A percentile compares a stretch with the other conserved stretches of the same genome.
phyloP scores from a whole-genome alignment of 1,284 basidiomycete genomes.

The Pisolithus thermaeus region DNA sequence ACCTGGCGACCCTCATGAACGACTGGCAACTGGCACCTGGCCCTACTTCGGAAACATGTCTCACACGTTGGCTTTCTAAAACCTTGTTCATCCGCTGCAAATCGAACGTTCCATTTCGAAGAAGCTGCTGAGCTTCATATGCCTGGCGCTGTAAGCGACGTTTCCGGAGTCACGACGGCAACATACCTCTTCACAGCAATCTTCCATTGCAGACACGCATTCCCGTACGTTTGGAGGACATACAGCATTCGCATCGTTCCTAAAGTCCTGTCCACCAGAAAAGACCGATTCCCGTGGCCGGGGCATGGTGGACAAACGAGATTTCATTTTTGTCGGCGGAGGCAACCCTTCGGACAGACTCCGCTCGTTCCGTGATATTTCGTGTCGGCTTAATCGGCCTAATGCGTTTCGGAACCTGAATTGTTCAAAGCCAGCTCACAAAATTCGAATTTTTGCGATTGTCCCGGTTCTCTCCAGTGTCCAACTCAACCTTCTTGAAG shows the following conservation, averaged over 20 bases:
- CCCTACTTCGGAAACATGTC: conserved; percentile 6
- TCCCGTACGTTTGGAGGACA: conserved; percentile 67
- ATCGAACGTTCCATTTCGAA: conserved; percentile 64
- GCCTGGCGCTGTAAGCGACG: conserved; percentile 35
- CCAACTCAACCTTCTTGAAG: conserved; percentile 40
- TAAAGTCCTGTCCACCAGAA: conserved; percentile 49
- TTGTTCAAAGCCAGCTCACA: conserved; percentile 10
- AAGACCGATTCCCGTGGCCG: conserved; percentile 66
- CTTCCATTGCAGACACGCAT: conserved; percentile 68
- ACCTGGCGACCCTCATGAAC: conserved; percentile 38
- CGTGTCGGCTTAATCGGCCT: no score
- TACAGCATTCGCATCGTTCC: conserved; percentile 52
- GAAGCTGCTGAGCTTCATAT: conserved; percentile 61
- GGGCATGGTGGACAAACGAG: conserved; percentile 53
- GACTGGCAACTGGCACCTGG: background rate
- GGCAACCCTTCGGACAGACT: no score
- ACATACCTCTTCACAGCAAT: conserved; percentile 65
- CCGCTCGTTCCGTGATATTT: no score
- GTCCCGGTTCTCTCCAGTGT: conserved; percentile 30
- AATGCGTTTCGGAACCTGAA: no score
- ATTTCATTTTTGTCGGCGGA: conserved; percentile 25
- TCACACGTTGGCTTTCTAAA: conserved; percentile 57
- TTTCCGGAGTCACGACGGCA: background rate
- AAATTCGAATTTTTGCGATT: conserved; percentile 3
- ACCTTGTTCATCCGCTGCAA: conserved; percentile 62